Percentiles rank a stretch among this genome's conserved stretches.
Conservation (phyloP, 192 early-diverging fungal genomes). For the Rhizophagus clarus region DNA sequence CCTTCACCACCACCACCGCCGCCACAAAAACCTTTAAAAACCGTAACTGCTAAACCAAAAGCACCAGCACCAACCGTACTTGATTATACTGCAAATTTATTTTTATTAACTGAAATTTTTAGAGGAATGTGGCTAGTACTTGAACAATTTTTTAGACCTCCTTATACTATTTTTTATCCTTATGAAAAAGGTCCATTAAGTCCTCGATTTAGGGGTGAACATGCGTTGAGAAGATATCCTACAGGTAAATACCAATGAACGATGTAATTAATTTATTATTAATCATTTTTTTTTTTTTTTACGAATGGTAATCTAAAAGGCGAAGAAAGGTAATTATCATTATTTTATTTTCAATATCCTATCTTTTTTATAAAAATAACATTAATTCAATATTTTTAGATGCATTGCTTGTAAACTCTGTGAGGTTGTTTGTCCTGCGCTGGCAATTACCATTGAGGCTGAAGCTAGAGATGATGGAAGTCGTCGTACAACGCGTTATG, state of each 20-base stretch:
- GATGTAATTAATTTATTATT: neutral
- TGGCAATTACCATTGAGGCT: conserved; percentile 98
- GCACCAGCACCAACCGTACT: conserved; percentile 32
- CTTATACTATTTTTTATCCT: conserved; percentile 96
- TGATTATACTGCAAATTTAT: conserved; percentile 67
- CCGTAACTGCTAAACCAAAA: neutral
- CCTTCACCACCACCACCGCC: neutral
- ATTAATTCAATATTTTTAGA: conserved; percentile 42
- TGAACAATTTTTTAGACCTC: conserved; percentile 92
- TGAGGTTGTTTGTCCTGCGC: conserved; percentile 96
- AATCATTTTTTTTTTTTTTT: neutral
- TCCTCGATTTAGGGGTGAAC: conserved; percentile 95
- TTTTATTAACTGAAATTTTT: conserved; percentile 91
- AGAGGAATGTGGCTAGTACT: conserved; percentile 90
- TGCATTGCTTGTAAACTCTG: conserved; percentile 99
- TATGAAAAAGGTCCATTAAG: conserved; percentile 92
- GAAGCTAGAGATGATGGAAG: conserved; percentile 94
- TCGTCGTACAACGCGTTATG: conserved; percentile 94
- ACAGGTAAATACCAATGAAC: conserved; percentile 58
- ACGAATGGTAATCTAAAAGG: conserved; percentile 48
- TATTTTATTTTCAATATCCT: neutral
- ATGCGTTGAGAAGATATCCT: conserved; percentile 92
- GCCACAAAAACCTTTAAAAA: neutral
- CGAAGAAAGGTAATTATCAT: conserved; percentile 64
- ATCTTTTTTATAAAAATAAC: neutral